These are phyloP conservation scores for Penicillium crystallinum DNA, from an alignment of 495 filamentous ascomycete genomes.

Conservation along the genomic window DNA sequence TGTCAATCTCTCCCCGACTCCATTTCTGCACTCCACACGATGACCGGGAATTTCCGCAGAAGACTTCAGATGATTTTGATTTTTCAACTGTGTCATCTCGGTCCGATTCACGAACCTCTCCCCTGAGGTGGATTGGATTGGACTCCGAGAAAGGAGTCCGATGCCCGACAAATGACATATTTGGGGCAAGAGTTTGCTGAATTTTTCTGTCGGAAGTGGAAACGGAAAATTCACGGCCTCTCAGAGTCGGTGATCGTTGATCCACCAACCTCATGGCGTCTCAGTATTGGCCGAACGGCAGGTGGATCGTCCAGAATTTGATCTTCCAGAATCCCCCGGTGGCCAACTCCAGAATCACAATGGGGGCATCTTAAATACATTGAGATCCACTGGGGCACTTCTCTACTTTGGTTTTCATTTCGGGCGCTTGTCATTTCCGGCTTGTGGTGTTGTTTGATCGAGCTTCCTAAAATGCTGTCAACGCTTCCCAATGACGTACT, in stretches of 20 bases:
- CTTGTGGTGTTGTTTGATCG: neutral
- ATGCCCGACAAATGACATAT: neutral
- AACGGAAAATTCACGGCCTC: neutral
- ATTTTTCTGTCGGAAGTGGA: neutral
- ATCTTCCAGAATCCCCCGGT: neutral
- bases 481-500: slow-evolving; percentile 30
- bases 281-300: neutral
- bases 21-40: neutral
- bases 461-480: neutral
- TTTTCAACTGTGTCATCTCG: neutral
- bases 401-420: neutral
- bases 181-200: neutral
- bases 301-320: slow-evolving; percentile 1
- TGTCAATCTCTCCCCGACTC: neutral
- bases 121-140: neutral
- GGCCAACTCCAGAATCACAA: neutral
- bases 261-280: neutral
- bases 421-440: neutral
- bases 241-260: neutral
- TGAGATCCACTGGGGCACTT: neutral
- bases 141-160: neutral
- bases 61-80: neutral
- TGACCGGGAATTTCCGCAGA: neutral
- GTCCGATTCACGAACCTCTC: neutral
- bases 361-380: neutral